phyloP scores from a whole-genome alignment of 768 basidiomycete genomes.

The Kwoniella sp. region DNA sequence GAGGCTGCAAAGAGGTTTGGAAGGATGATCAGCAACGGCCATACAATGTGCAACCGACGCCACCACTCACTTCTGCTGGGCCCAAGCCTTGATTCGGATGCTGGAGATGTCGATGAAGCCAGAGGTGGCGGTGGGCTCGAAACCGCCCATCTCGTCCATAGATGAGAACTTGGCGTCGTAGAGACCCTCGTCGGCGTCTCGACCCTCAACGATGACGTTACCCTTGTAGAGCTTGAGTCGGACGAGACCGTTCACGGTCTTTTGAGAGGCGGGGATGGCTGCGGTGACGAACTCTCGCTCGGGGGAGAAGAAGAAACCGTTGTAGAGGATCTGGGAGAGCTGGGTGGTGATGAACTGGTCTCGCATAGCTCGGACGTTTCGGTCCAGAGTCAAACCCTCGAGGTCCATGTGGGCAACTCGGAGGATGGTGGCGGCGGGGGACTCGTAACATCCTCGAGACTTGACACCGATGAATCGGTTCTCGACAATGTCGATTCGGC shows the following conservation, averaged over 20 bases:
- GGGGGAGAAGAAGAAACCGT: constrained; percentile 99
- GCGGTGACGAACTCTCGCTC: constrained; percentile 93
- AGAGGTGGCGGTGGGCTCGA: constrained; percentile 91
- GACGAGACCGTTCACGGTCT: constrained; percentile 92
- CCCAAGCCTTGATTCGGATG: constrained; percentile 95
- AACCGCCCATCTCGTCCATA: constrained; percentile 98
- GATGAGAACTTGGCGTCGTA: constrained; percentile 95
- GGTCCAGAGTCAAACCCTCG: constrained; percentile 96
- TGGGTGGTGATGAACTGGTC: constrained; percentile 94
- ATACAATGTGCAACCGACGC: constrained; percentile 41
- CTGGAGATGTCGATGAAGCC: constrained; percentile 98
- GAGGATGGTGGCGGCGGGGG: constrained; percentile 93
- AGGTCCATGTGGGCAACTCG: constrained; percentile 93
- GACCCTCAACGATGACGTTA: constrained; percentile 90
- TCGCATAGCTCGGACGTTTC: constrained; percentile 89
- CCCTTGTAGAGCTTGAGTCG: constrained; percentile 93
- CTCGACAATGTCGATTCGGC: constrained; percentile 98
- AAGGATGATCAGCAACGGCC: constrained; percentile 64
- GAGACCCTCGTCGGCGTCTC: constrained; percentile 81
- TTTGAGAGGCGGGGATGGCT: constrained; percentile 88
- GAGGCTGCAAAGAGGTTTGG: constrained; percentile 54
- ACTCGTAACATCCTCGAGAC: constrained; percentile 98
- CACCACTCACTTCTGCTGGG: constrained; percentile 32
- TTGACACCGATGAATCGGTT: constrained; percentile 99
- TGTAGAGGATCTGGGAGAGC: constrained; percentile 89